Evolutionary conservation across 306 rosid genomes (phyloP).

Genomic region (Cucurbita ficifolia): DNA sequence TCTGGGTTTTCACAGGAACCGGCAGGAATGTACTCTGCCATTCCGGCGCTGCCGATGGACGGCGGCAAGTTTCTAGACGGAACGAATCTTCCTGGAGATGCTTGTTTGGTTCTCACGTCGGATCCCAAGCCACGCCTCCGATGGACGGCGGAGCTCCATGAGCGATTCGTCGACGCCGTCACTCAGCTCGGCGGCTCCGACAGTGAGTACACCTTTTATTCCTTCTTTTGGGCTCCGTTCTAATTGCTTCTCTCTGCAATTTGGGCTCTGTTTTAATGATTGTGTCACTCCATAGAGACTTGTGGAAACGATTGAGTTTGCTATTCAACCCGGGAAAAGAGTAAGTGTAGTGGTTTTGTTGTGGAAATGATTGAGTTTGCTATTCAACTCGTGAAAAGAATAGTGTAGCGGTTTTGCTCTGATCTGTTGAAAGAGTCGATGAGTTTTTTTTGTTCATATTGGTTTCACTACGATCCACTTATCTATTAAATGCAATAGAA

Average conservation of each 20-base stretch:
- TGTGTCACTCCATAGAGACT: too few species aligned
- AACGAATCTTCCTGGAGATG: conserved; percentile 39
- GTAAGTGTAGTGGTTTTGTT: too few species aligned
- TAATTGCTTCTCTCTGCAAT: not conserved
- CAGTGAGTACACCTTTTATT: conserved; percentile 18
- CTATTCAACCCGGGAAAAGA: too few species aligned
- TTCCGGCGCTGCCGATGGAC: conserved; percentile 40
- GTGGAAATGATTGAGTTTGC: too few species aligned
- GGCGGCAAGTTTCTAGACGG: conserved; percentile 33
- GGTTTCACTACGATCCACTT: not conserved
- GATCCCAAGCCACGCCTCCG: conserved; percentile 52
- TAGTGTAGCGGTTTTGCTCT: too few species aligned
- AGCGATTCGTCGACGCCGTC: conserved; percentile 48
- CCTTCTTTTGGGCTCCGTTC: not conserved
- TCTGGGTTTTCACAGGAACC: conserved; percentile 16
- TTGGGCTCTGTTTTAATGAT: not conserved
- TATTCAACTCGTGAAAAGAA: too few species aligned
- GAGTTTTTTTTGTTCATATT: too few species aligned
- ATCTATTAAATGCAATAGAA: not conserved
- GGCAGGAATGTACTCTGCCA: conserved; percentile 29
- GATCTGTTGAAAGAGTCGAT: too few species aligned
- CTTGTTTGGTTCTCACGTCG: conserved; percentile 41
- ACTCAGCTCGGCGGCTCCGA: conserved; percentile 58
- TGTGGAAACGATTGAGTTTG: too few species aligned
- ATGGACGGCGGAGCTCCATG: conserved; percentile 58